These are phyloP conservation scores for Bauhinia variegata DNA, from an alignment of 306 rosid genomes.

Conservation along the genomic window DNA sequence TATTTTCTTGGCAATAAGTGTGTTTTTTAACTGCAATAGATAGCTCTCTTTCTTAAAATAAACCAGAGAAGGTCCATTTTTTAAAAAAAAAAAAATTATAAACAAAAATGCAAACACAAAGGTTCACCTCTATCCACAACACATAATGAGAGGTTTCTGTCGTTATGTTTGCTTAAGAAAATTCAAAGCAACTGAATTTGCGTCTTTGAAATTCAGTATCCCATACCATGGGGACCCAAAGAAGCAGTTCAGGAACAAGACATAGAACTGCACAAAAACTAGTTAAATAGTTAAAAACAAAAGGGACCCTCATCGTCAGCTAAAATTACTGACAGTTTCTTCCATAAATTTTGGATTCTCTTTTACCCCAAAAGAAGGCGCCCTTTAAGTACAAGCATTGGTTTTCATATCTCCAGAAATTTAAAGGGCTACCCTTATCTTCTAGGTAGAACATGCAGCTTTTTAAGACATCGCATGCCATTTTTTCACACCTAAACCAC, in stretches of 20 bases:
- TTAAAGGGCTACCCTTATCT: constrained; percentile 31
- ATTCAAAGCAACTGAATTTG: constrained; percentile 33
- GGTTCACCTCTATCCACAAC: too few species aligned
- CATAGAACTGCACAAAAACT: constrained; percentile 33
- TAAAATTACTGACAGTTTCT: constrained; percentile 51
- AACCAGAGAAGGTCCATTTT: not conserved
- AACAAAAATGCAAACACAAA: too few species aligned
- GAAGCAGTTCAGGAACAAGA: constrained; percentile 30
- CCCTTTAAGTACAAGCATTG: constrained; percentile 49
- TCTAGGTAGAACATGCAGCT: constrained; percentile 46
- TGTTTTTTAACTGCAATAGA: too few species aligned
- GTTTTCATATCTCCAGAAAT: constrained; percentile 35
- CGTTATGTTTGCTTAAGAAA: constrained; percentile 42
- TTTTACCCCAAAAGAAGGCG: constrained; percentile 46
- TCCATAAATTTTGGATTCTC: constrained; percentile 28
- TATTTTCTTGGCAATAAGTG: too few species aligned
- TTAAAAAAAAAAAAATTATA: too few species aligned
- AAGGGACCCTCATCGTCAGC: constrained; percentile 44
- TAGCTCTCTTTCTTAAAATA: too few species aligned
- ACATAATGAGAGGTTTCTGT: not conserved
- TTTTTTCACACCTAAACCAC: constrained; percentile 4
- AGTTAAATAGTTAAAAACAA: constrained; percentile 28
- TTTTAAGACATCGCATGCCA: constrained; percentile 27
- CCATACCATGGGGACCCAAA: constrained; percentile 39
- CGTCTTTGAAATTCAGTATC: constrained; percentile 40